phyloP scores from a whole-genome alignment of 805 yeast species.

The Kodamaea hsintzibuensis region DNA sequence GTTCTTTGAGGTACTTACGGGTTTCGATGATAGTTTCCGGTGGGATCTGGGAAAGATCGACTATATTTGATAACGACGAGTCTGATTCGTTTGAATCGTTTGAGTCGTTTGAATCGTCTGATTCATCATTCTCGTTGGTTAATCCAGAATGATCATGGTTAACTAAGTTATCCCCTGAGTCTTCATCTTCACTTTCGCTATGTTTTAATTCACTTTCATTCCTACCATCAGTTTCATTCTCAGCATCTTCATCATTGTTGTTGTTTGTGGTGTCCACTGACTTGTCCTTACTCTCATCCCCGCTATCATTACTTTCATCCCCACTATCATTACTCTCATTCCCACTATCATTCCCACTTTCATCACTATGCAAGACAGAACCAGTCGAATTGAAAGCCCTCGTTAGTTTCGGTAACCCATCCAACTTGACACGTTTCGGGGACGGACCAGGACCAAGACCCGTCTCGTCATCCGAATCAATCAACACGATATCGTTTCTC shows the following conservation, averaged over 20 bases:
- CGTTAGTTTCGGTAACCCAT: slow-evolving; percentile 11
- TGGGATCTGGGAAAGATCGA: slow-evolving; percentile 8
- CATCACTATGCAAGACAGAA: slow-evolving; percentile 10
- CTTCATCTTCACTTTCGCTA: neutral
- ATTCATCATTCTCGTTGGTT: neutral
- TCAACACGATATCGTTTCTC: slow-evolving; percentile 23
- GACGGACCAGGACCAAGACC: neutral
- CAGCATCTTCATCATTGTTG: too few species aligned
- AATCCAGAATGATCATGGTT: neutral
- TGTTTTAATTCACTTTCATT: neutral
- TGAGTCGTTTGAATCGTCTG: neutral
- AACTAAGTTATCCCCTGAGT: slow-evolving; percentile 1
- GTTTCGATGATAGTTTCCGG: slow-evolving; percentile 23
- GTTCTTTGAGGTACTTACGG: slow-evolving; percentile 50
- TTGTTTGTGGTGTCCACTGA: too few species aligned
- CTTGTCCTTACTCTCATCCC: neutral
- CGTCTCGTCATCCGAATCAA: slow-evolving; percentile 25
- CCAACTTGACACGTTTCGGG: slow-evolving; percentile 10
- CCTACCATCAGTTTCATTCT: neutral
- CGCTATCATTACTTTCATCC: neutral
- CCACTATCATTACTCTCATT: neutral
- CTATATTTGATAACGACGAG: neutral
- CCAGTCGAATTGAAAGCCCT: slow-evolving; percentile 11
- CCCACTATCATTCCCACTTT: slow-evolving; percentile 1
- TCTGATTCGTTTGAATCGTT: slow-evolving; percentile 4